A percentile compares a stretch with the other conserved stretches of the same genome.
Evolutionary conservation across 2,329 filamentous ascomycete species (phyloP).

Genomic region (Neopestalotiopsis sp.): DNA sequence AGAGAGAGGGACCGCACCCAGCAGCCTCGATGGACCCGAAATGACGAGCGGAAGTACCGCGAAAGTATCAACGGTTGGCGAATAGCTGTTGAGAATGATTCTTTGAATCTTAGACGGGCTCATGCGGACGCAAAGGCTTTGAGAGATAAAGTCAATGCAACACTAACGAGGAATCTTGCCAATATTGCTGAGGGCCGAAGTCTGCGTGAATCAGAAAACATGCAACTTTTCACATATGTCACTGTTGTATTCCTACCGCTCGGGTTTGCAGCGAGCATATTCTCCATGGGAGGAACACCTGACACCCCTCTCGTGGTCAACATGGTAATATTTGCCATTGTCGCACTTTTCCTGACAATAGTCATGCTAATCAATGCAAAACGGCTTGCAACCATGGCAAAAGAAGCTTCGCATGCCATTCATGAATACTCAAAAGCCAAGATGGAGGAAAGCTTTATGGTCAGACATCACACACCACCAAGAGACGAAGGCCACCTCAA

Average conservation of each 20-base stretch:
- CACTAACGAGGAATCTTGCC: background rate
- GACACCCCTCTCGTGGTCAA: slow-evolving; percentile 20
- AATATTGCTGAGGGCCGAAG: slow-evolving; percentile 23
- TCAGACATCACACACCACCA: too few species aligned
- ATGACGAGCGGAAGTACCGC: slow-evolving; percentile 38
- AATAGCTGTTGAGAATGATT: too few species aligned
- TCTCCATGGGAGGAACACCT: slow-evolving; percentile 37
- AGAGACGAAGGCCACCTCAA: too few species aligned
- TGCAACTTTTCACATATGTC: slow-evolving; percentile 40
- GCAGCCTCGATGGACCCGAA: slow-evolving; percentile 37
- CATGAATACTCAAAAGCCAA: background rate
- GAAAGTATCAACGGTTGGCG: slow-evolving; percentile 9
- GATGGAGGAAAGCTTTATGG: background rate
- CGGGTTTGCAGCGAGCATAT: slow-evolving; percentile 37
- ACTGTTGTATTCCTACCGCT: slow-evolving; percentile 41
- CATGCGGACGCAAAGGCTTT: slow-evolving; percentile 11
- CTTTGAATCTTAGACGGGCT: too few species aligned
- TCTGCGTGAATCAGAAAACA: slow-evolving; percentile 31
- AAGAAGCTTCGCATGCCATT: background rate
- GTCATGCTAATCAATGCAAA: slow-evolving; percentile 18
- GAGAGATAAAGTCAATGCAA: background rate
- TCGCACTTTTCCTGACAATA: slow-evolving; percentile 18
- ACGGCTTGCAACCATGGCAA: background rate
- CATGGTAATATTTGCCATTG: slow-evolving; percentile 23
- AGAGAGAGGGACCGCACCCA: slow-evolving; percentile 34